Evolutionary conservation across 148 eudicot genomes (phyloP).

Genomic region (Vaccinium corymbosum): DNA sequence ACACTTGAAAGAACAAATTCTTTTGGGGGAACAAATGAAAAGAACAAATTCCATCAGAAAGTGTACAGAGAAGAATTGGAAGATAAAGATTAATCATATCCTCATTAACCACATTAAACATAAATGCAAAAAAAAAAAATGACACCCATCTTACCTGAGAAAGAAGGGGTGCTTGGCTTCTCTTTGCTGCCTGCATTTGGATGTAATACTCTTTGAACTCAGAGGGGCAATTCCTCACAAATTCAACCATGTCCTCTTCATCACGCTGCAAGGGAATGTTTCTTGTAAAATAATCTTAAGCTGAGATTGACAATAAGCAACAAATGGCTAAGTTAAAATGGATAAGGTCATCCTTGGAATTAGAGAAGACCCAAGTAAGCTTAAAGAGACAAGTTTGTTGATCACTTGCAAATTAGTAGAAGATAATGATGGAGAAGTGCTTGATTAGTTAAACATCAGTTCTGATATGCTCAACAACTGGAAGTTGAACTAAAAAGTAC

Average conservation of each 20-base stretch:
- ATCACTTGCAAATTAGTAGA: neutral
- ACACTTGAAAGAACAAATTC: neutral
- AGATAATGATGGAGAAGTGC: neutral
- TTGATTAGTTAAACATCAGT: neutral
- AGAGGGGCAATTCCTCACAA: slow-evolving; percentile 63
- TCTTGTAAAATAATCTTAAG: neutral
- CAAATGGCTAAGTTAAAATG: neutral
- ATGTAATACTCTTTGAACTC: slow-evolving; percentile 94
- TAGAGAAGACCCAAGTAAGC: neutral
- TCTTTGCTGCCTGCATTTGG: slow-evolving; percentile 92
- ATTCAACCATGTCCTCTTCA: slow-evolving; percentile 85
- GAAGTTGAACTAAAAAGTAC: slow-evolving; percentile 25
- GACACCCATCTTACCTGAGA: slow-evolving; percentile 63
- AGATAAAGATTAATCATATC: neutral
- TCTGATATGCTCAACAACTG: neutral
- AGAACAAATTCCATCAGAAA: neutral
- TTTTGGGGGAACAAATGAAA: neutral
- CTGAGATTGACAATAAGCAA: neutral
- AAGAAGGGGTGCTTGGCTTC: slow-evolving; percentile 89
- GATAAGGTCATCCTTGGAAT: neutral
- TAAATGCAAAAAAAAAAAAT: neutral
- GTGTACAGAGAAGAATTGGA: neutral
- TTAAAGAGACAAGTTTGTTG: neutral
- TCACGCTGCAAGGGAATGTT: slow-evolving; percentile 64
- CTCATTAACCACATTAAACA: neutral